phyloP scores from a whole-genome alignment of 2,329 filamentous ascomycete genomes.

The Metarhizium anisopliae region DNA sequence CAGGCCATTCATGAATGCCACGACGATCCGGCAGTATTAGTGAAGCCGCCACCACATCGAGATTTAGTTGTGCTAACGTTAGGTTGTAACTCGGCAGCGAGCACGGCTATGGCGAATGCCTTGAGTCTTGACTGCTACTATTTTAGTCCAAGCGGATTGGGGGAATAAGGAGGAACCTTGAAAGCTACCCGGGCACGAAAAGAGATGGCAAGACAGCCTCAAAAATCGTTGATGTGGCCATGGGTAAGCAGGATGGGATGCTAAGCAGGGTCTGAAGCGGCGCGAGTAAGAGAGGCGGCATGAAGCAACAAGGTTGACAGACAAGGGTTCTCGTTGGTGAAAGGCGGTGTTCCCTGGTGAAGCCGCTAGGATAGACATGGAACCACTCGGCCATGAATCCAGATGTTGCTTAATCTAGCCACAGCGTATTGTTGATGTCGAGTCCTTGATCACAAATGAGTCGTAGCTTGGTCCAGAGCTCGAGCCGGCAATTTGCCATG shows the following conservation, averaged over 20 bases:
- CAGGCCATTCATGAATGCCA: background rate
- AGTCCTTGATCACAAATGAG: no score
- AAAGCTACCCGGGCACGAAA: background rate
- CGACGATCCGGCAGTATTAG: background rate
- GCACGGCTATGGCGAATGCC: no score
- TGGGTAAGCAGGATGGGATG: no score
- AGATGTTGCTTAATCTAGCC: no score
- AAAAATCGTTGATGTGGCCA: no score
- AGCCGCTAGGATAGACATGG: background rate
- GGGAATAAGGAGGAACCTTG: background rate
- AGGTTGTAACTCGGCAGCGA: no score
- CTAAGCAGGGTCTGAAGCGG: background rate
- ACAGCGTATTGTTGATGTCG: no score
- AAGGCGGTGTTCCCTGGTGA: background rate
- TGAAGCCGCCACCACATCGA: no score
- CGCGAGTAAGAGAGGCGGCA: background rate
- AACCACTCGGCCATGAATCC: background rate
- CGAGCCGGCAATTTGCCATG: no score
- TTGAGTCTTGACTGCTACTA: background rate
- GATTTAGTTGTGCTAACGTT: no score
- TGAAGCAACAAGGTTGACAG: background rate
- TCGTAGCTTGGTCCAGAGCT: no score
- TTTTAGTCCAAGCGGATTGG: background rate
- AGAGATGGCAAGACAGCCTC: background rate
- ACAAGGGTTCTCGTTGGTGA: background rate